These are phyloP conservation scores for Babesia ovis DNA, from an alignment of 169 alveolate species.

Conservation along the genomic window DNA sequence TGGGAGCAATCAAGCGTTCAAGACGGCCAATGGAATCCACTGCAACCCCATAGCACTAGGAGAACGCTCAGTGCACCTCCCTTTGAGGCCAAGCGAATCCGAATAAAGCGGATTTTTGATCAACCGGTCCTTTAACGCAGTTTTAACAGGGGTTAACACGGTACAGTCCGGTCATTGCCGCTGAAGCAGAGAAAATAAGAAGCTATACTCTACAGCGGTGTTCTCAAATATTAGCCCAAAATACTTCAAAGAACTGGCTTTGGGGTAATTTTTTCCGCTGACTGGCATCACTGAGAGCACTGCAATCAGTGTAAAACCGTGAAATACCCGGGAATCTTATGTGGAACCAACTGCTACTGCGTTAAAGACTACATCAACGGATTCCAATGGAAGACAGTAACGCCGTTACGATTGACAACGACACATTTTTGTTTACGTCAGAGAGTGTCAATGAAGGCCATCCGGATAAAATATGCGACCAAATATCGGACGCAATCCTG, in stretches of 20 bases:
- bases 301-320: no score
- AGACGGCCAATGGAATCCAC: not conserved
- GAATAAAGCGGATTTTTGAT: not conserved
- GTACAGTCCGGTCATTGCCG: no score
- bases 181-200: no score
- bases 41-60: slow-evolving; percentile 5
- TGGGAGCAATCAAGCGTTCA: no score
- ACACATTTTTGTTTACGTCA: slow-evolving; percentile 94
- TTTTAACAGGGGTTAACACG: not conserved
- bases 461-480: slow-evolving; percentile 99
- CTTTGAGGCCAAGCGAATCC: not conserved
- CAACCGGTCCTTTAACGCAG: not conserved
- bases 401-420: slow-evolving; percentile 37
- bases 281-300: no score
- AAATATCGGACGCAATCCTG: slow-evolving; percentile 97
- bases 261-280: no score
- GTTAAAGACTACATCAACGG: not conserved
- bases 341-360: no score
- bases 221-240: no score
- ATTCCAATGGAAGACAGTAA: slow-evolving; percentile 1
- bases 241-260: no score
- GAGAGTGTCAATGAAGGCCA: slow-evolving; percentile 99
- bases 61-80: not conserved
- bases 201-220: no score
- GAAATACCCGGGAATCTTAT: no score